phyloP scores from a whole-genome alignment of 2,329 filamentous ascomycete genomes.

The Cladophialophora chaetospira region DNA sequence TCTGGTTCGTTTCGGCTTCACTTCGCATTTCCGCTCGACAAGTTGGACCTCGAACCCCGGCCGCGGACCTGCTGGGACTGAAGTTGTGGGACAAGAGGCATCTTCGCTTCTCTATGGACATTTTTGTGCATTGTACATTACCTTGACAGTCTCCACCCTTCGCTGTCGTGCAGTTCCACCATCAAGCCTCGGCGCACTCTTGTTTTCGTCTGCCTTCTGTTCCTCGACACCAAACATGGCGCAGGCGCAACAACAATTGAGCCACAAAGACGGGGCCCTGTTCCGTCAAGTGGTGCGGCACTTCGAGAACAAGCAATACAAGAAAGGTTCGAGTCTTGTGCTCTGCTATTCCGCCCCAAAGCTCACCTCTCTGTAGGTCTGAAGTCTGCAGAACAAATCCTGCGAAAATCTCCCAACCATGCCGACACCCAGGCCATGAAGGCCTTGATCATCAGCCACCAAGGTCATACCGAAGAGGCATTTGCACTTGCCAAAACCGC shows the following conservation, averaged over 20 bases:
- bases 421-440: conserved; percentile 99
- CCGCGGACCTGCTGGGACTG: too few species aligned
- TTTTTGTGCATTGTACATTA: conserved; percentile 13
- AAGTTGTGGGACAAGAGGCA: too few species aligned
- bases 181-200: conserved; percentile 3
- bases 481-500: conserved; percentile 91
- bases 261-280: conserved; percentile 86
- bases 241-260: conserved; percentile 45
- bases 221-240: conserved; percentile 28
- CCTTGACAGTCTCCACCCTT: not conserved
- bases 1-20: not conserved
- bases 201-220: not conserved
- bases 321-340: conserved; percentile 60
- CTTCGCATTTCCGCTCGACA: not conserved
- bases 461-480: conserved; percentile 90
- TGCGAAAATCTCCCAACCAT: conserved; percentile 92
- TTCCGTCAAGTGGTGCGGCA: conserved; percentile 93
- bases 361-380: conserved; percentile 59
- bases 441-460: conserved; percentile 89
- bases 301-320: conserved; percentile 99
- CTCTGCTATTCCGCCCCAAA: conserved; percentile 16
- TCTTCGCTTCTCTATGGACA: conserved; percentile 15
- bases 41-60: not conserved
- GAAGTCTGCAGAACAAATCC: conserved; percentile 93
- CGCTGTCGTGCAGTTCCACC: not conserved